Percentiles rank a stretch among this genome's conserved stretches.
phyloP scores from a whole-genome alignment of 129 eudicot species.

The Centaurea solstitialis region DNA sequence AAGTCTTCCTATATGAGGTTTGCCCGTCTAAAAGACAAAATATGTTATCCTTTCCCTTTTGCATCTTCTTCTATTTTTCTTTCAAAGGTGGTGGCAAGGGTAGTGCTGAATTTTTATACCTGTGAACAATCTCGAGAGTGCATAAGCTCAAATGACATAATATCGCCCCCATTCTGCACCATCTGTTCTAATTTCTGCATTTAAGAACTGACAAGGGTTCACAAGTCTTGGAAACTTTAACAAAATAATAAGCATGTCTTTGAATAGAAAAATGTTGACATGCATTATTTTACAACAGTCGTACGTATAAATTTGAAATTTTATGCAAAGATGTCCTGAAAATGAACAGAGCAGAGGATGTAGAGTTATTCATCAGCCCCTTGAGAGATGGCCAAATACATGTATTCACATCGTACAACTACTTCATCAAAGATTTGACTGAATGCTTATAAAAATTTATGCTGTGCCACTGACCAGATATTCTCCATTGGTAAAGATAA shows the following conservation, averaged over 20 bases:
- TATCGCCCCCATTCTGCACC: constrained; percentile 62
- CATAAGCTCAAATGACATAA: constrained; percentile 70
- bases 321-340: background rate
- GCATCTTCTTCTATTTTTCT: background rate
- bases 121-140: constrained; percentile 86
- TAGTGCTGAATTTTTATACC: constrained; percentile 35
- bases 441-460: background rate
- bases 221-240: background rate
- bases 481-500: background rate
- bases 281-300: too few relatives aligned
- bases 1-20: background rate
- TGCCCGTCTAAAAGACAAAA: background rate
- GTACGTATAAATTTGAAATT: too few relatives aligned
- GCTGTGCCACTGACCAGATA: background rate
- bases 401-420: background rate
- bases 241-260: background rate
- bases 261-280: background rate
- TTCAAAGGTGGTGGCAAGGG: background rate
- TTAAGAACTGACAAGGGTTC: constrained; percentile 18
- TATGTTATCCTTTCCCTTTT: background rate
- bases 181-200: constrained; percentile 73
- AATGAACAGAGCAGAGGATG: background rate
- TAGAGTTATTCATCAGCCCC: background rate
- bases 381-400: background rate
- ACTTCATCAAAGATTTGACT: background rate